Evolutionary conservation across 768 basidiomycete genomes (phyloP).

Genomic region (Suillus americanus): DNA sequence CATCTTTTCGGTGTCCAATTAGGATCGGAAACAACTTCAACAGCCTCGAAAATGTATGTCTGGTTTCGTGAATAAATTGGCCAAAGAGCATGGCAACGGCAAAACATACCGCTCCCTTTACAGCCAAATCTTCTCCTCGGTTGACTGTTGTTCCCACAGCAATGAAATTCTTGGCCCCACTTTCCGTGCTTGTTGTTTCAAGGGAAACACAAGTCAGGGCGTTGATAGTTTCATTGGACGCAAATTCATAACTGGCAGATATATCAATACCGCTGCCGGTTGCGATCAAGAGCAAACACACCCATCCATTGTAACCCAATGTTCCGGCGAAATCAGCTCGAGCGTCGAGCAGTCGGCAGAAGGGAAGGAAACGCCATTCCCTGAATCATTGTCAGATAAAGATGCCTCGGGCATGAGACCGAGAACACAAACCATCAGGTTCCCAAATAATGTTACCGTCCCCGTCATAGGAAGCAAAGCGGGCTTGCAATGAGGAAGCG

Average conservation of each 20-base stretch:
- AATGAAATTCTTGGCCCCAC: constrained; percentile 85
- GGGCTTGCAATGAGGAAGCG: constrained; percentile 71
- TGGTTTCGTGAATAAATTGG: constrained; percentile 30
- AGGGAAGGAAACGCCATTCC: constrained; percentile 68
- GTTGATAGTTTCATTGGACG: constrained; percentile 90
- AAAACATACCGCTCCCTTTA: constrained; percentile 85
- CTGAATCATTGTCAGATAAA: constrained; percentile 36
- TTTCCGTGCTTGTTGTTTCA: constrained; percentile 82
- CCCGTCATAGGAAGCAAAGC: constrained; percentile 85
- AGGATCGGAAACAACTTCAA: constrained; percentile 81
- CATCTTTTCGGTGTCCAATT: constrained; percentile 58
- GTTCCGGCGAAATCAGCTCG: constrained; percentile 85
- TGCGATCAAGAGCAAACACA: constrained; percentile 36
- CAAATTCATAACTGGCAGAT: constrained; percentile 81
- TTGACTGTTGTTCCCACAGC: constrained; percentile 93
- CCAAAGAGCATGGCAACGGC: background rate
- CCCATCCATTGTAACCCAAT: constrained; percentile 92
- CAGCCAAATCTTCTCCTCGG: constrained; percentile 92
- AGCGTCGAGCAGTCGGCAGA: constrained; percentile 79
- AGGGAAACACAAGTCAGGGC: constrained; percentile 80
- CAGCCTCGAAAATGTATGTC: constrained; percentile 96
- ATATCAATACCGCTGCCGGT: constrained; percentile 11
- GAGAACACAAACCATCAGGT: constrained; percentile 58
- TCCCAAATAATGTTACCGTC: constrained; percentile 76
- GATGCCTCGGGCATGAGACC: background rate